Evolutionary conservation across 345 rosid genomes (phyloP).

Genomic region (Trapa bicornis): DNA sequence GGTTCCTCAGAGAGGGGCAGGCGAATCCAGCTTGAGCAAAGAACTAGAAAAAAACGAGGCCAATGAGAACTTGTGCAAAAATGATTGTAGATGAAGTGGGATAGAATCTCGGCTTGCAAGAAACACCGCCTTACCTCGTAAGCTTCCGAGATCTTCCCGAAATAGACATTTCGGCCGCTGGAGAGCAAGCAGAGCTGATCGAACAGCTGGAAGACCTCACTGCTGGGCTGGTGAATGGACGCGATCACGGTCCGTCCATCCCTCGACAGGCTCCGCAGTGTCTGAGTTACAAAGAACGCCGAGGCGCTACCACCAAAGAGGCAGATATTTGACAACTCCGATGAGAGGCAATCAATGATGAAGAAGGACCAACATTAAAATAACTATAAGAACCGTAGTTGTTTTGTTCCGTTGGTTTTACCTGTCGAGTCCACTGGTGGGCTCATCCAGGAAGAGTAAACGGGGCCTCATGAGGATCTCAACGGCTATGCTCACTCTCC

Average conservation of each 20-base stretch:
- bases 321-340: background rate
- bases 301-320: conserved; percentile 51
- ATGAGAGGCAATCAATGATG: too few relatives aligned
- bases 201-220: conserved; percentile 90
- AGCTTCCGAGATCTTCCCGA: conserved; percentile 75
- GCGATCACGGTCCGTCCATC: conserved; percentile 95
- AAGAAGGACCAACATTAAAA: too few relatives aligned
- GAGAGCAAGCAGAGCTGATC: conserved; percentile 79
- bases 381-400: too few relatives aligned
- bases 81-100: background rate
- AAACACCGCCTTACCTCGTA: conserved; percentile 42
- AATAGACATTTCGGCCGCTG: conserved; percentile 81
- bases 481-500: conserved; percentile 87
- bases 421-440: conserved; percentile 98
- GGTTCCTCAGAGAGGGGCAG: conserved; percentile 88
- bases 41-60: conserved; percentile 33
- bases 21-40: conserved; percentile 96
- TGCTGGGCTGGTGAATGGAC: conserved; percentile 90
- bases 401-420: conserved; percentile 2
- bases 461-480: conserved; percentile 93
- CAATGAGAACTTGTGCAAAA: background rate
- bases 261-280: conserved; percentile 66
- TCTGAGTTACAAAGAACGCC: conserved; percentile 93
- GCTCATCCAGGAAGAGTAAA: conserved; percentile 89
- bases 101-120: background rate